Evolutionary conservation across 177 flowering plant species (phyloP), one percentile per base, ranked within the genome.

Genomic region (Vitis hybrid): DNA sequence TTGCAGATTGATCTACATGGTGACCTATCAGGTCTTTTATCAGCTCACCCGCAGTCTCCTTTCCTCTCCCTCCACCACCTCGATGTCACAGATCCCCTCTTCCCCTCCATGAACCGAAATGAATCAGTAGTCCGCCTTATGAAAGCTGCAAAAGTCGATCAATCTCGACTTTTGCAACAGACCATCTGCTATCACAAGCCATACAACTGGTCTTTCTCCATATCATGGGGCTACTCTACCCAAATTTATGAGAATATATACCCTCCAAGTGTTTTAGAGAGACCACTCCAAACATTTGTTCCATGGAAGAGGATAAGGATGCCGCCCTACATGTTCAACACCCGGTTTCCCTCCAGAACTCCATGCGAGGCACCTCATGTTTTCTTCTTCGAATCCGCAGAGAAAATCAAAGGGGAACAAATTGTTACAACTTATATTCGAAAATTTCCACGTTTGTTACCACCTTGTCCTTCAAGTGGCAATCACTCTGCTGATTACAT

Each of bases 191-290:
- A 79, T 70, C 73, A 77, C 78, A 71, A 75, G 61, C 66, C 68
- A 52, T 70, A 15, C 52, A 77, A 65, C 58, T 79, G 85, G 82
- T 56, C 86, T 3, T 68, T 87, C 68, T 89, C 92, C 2, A 66
- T 87, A 50, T 83, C 95, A n/a, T 90, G 91, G 90, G 92, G 92
- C 13, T 90, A 90, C 74, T 83, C 86, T 1, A 74, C 64, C 10
- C 85, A 88, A 1, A 71, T 90, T 1, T 90, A 90, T 21, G 86
- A 88, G 60, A 62, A 19, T 27, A 72, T 86, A 12, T 15, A 70
- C n/a, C 83, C 85, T 2, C 82, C 84, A 48, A 78, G 81, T 50
- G 0, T 68, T 56, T 74, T 91, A 10, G 71, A 59, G 62, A 79
- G 14, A 52, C 93, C 92, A 1, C 56, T 87, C 2, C 81, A 90